phyloP scores from a whole-genome alignment of 352 stramenopile genomes.

The Globisporangium barbulae region DNA sequence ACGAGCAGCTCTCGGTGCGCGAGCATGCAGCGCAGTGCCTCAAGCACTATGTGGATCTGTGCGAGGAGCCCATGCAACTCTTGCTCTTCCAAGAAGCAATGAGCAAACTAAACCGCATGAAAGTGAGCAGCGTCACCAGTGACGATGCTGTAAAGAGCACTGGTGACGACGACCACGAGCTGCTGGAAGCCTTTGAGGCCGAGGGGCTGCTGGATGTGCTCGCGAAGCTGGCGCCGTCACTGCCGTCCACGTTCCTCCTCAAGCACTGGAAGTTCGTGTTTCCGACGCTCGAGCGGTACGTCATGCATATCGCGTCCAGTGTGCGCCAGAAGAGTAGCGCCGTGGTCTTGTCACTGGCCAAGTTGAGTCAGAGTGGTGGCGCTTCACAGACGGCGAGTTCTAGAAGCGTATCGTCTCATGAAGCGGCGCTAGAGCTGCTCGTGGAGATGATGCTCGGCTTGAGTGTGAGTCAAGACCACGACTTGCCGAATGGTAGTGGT shows the following conservation, averaged over 20 bases:
- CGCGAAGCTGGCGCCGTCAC: conserved; percentile 33
- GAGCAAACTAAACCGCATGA: conserved; percentile 71
- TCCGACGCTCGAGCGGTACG: conserved; percentile 64
- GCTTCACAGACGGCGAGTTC: background rate
- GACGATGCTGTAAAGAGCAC: background rate
- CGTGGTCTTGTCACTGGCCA: conserved; percentile 45
- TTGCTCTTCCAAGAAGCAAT: conserved; percentile 69
- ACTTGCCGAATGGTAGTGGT: conserved; percentile 8
- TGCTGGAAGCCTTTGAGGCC: conserved; percentile 51
- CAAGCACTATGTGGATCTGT: conserved; percentile 40
- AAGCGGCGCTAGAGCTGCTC: conserved; percentile 31
- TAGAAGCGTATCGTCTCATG: background rate
- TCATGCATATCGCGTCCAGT: conserved; percentile 69
- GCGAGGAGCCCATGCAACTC: conserved; percentile 46
- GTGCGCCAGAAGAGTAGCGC: conserved; percentile 54
- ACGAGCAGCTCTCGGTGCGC: conserved; percentile 58
- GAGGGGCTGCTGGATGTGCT: conserved; percentile 69
- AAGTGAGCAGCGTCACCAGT: conserved; percentile 12
- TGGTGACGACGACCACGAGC: conserved; percentile 14
- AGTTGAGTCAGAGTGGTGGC: conserved; percentile 17
- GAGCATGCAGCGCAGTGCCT: conserved; percentile 48
- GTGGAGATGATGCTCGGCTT: conserved; percentile 48
- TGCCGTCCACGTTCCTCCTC: conserved; percentile 47
- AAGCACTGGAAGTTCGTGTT: conserved; percentile 76
- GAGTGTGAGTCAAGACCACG: conserved; percentile 16